These are phyloP conservation scores for Acephala macrosclerotiorum DNA, from an alignment of 2,329 filamentous ascomycete species.

Conservation along the genomic window DNA sequence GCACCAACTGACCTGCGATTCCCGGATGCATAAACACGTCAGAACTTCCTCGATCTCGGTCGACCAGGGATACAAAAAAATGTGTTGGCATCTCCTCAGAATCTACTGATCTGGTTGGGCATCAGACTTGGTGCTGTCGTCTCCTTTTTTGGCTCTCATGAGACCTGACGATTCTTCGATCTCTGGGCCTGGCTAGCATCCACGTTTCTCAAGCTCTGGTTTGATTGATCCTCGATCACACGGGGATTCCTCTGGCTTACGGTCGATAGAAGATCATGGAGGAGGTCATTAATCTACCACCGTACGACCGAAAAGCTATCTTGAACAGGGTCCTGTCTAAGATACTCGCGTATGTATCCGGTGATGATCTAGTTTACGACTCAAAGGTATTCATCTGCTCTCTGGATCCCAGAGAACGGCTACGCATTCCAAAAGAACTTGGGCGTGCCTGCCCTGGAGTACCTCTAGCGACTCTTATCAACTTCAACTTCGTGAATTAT, in stretches of 20 bases:
- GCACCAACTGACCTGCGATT: slow-evolving; percentile 11
- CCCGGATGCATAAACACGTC: slow-evolving; percentile 54
- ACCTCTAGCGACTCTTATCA: background rate
- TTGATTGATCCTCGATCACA: background rate
- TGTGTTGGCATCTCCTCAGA: slow-evolving; percentile 19
- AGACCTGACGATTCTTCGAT: background rate
- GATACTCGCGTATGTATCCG: background rate
- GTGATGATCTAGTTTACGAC: background rate
- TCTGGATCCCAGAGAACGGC: background rate
- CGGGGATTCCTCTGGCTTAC: no score
- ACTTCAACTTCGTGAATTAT: background rate
- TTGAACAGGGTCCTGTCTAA: background rate
- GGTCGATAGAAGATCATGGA: background rate
- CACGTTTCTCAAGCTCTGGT: background rate
- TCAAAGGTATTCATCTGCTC: background rate
- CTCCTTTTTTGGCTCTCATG: background rate
- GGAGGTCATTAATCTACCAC: background rate
- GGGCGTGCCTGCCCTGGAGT: background rate
- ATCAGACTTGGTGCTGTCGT: background rate
- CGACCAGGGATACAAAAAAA: slow-evolving; percentile 10
- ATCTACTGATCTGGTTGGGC: background rate
- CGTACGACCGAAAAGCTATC: background rate
- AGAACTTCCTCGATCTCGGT: slow-evolving; percentile 26
- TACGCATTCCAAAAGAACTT: background rate
- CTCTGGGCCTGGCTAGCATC: background rate